Base-by-base conservation (phyloP, 73 alveolate genomes). In the Paramecium octaurelia region DNA sequence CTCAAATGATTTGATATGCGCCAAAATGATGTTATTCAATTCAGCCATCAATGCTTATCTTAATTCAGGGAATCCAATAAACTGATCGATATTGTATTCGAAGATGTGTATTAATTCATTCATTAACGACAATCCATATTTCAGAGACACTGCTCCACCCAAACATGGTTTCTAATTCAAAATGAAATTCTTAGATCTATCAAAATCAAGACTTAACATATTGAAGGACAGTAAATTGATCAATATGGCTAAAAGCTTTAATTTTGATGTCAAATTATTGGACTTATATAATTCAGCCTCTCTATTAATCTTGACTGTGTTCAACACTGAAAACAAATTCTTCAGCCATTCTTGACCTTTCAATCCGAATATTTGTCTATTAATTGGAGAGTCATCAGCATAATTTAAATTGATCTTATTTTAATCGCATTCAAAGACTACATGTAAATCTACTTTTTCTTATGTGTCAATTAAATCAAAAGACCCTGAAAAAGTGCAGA, bases 401-500 rank as follows among this genome's bases (percentile, higher is more conserved):
- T 58, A 60, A 38, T 83, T 92, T 40, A 93, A 86, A 36, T 93
- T 71, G 18, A 92, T 80, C 85, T 94, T 85, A 50, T 88, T 60
- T 70, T 77, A 23, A 60, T 69, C 90, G 44, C 96, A 86, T 48
- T 75, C 93, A 85, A 95, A 85, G 24, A 93, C 88, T 1, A 96
- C 92, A 90, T 86, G 91, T 10, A 94, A 88, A 42, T 73, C 87
- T 44, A 83, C 36, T 50, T 93, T 88, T 70, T 92, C 80, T 42
- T 92, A 59, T 43, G 84, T 34, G 23, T 93, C 76, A 20, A 93
- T 97, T 29, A 88, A 42, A 43, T 89, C 92, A 31, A 98, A 92
- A 68, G 95, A 98, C n/a, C 97, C 96, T 86, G 94, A 97, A 92
- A 97, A 96, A 54, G 99, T 95, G 24, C 98, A 95, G 10, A 97